phyloP scores from a whole-genome alignment of 2,329 filamentous ascomycete species.

The Colletotrichum viniferum region DNA sequence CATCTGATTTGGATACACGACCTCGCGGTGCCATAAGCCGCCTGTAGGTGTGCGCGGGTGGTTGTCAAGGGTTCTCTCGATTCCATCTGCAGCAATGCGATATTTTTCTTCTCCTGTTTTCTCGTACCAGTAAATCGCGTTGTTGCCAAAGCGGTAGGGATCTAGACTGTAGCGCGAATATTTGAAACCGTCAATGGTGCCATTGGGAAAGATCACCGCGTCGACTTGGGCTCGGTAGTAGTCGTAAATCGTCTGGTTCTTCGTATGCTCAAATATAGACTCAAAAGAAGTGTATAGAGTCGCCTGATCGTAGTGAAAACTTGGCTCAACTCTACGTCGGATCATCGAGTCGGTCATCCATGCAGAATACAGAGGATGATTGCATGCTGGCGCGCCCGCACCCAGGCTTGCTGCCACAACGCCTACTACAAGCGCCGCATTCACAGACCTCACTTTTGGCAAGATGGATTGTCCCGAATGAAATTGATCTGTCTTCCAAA shows the following conservation, averaged over 20 bases:
- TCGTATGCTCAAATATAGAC: constrained; percentile 45
- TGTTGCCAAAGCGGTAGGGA: constrained; percentile 58
- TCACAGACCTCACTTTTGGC: not conserved
- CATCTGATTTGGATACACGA: constrained; percentile 57
- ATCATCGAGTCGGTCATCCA: constrained; percentile 54
- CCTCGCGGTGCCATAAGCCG: constrained; percentile 57
- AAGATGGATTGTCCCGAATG: not conserved
- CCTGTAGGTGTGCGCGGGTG: constrained; percentile 54
- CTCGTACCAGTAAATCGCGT: constrained; percentile 54
- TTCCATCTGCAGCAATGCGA: constrained; percentile 48
- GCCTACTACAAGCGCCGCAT: not conserved
- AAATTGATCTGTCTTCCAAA: not conserved
- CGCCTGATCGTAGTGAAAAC: constrained; percentile 48
- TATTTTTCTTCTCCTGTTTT: constrained; percentile 51
- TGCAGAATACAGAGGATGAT: constrained; percentile 27
- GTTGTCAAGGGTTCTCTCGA: constrained; percentile 50
- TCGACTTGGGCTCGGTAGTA: constrained; percentile 52
- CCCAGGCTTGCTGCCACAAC: not conserved
- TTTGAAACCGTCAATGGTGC: constrained; percentile 51
- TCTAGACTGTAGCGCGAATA: constrained; percentile 53
- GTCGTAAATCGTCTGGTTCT: constrained; percentile 45
- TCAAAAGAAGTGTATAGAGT: constrained; percentile 52
- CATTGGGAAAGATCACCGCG: constrained; percentile 49
- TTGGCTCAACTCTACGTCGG: constrained; percentile 37
- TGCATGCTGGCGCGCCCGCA: not conserved